Evolutionary conservation across 768 basidiomycete species (phyloP).

Genomic region (Auriscalpium orientale): DNA sequence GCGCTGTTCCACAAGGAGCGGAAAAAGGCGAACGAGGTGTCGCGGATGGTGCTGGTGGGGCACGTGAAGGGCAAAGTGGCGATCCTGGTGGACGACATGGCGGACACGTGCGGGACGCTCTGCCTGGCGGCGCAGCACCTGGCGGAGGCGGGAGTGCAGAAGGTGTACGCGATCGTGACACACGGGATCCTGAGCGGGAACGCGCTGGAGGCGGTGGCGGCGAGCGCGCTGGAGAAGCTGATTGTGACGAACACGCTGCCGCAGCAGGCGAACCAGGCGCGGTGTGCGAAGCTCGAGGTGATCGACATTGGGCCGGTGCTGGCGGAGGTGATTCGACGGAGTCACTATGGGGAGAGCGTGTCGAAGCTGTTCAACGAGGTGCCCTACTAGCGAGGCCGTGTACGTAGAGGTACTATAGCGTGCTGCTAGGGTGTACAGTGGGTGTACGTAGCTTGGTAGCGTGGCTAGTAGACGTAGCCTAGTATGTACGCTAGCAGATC

Average conservation of each 20-base stretch:
- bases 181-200: conserved; percentile 93
- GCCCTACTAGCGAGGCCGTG: conserved; percentile 50
- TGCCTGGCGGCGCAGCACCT: conserved; percentile 87
- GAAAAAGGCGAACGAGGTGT: conserved; percentile 92
- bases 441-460: conserved; percentile 6
- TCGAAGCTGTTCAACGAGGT: conserved; percentile 86
- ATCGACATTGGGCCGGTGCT: conserved; percentile 93
- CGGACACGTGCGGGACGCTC: conserved; percentile 92
- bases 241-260: conserved; percentile 99
- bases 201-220: conserved; percentile 67
- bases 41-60: conserved; percentile 93
- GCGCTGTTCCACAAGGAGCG: conserved; percentile 99
- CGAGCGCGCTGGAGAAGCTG: conserved; percentile 80
- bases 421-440: neutral
- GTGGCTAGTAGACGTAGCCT: conserved; percentile 1
- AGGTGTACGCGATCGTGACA: conserved; percentile 89
- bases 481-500: neutral
- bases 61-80: conserved; percentile 88
- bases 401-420: neutral
- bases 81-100: conserved; percentile 98
- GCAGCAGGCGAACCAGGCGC: conserved; percentile 66
- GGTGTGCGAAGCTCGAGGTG: conserved; percentile 78
- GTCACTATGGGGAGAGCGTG: conserved; percentile 95
- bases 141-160: conserved; percentile 77
- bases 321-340: conserved; percentile 91